Conservation (phyloP, 202 grass and related monocot species). For the Schoenoplectus triqueter region DNA sequence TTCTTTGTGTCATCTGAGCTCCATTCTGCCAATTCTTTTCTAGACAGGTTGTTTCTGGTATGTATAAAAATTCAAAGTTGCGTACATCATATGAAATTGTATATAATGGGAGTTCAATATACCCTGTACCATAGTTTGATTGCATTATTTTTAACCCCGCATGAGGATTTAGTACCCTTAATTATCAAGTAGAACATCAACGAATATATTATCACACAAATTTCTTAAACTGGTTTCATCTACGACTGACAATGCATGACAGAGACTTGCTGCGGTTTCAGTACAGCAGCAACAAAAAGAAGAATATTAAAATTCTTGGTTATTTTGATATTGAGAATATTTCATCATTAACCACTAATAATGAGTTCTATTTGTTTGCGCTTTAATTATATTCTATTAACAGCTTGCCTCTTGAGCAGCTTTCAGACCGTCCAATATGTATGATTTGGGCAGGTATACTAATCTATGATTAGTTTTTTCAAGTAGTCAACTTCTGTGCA, state of each 20-base stretch:
- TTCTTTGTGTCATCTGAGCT: slow-evolving; percentile 8
- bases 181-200: not conserved
- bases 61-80: not conserved
- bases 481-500: not conserved
- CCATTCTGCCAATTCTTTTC: not conserved
- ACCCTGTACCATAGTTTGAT: not conserved
- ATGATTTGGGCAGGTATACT: not conserved
- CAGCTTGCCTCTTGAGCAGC: not conserved
- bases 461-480: not conserved
- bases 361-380: not conserved
- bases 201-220: not conserved
- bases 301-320: not conserved
- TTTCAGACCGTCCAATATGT: not conserved
- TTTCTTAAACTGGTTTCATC: not conserved
- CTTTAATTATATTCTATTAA: not conserved
- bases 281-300: not conserved
- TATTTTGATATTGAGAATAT: not conserved
- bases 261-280: not conserved
- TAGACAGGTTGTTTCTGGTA: not conserved
- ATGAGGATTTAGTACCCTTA: not conserved
- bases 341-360: not conserved
- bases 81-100: not conserved
- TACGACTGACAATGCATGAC: not conserved
- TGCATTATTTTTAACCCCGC: not conserved
- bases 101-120: slow-evolving; percentile 6